A percentile compares a stretch with the other conserved stretches of the same genome.
These are phyloP conservation scores for Suillus subluteus DNA, from an alignment of 768 basidiomycete genomes.

Conservation along the genomic window DNA sequence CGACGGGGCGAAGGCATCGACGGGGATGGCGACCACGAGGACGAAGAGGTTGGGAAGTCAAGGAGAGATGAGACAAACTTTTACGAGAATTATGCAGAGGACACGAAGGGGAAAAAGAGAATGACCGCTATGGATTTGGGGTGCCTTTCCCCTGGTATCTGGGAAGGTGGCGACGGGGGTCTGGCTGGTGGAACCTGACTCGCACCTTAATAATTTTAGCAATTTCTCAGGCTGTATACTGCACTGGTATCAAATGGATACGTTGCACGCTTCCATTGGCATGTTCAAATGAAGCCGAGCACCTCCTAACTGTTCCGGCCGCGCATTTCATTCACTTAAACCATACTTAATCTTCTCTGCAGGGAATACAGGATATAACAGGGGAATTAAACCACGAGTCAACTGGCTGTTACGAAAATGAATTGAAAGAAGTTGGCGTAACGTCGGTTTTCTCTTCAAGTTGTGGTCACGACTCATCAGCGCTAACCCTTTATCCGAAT, in stretches of 20 bases:
- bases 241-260: not conserved
- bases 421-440: not conserved
- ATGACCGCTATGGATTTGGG: slow-evolving; percentile 37
- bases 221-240: not conserved
- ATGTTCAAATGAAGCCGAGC: not conserved
- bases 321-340: not conserved
- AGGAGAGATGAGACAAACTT: slow-evolving; percentile 74
- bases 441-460: not conserved
- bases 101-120: slow-evolving; percentile 62
- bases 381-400: not conserved
- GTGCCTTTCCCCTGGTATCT: slow-evolving; percentile 13
- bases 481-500: not conserved
- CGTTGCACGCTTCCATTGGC: not conserved
- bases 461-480: not conserved
- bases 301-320: not conserved
- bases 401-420: not conserved
- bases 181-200: not conserved
- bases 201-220: not conserved
- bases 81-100: slow-evolving; percentile 88
- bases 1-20: slow-evolving; percentile 46
- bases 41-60: slow-evolving; percentile 22
- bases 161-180: too few species aligned
- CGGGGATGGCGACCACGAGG: slow-evolving; percentile 28
- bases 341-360: not conserved
- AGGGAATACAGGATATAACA: not conserved